Evolutionary conservation across 78 protist species (phyloP), one percentile per base, ranked within the genome.

Genomic region (Corallochytrium limacisporum): DNA sequence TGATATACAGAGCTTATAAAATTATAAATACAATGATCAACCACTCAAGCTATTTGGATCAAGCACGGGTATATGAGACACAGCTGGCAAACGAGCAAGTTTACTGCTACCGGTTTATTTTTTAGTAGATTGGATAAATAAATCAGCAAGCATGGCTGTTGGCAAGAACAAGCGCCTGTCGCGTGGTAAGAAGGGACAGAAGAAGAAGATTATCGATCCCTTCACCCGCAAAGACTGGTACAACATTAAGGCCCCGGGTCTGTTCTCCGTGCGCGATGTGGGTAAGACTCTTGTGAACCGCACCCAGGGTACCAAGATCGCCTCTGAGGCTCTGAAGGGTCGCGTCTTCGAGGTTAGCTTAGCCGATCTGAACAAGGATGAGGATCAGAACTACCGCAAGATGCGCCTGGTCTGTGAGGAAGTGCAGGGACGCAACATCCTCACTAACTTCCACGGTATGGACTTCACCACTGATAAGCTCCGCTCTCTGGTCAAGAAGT

Each of bases 361-460:
- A 26, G 98, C 89, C 36, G 99, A 96, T 39, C 86, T 96, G 53
- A 78, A 77, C 74, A 38, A 67, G 42, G 91, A 90, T 26, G 96
- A 86, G 81, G 85, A 77, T 39, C 88, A 88, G 77, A 68, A 69
- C 22, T 81, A 32, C 94, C 91, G 96, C 66, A 92, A 89, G 83
- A 80, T 97, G 82, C 56, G 74, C 62, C 86, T 97, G 49, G 56
- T 73, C 65, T 56, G 60, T 43, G 96, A 93, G 82, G 98, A 94
- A 22, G 97, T 95, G 35, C 86, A 84, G 74, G 99, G 97, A 43
- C 6, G 48, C 46, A 59, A 51, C 62, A 69, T 79, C 62, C 80
- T 95, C 32, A 86, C 95, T 70, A 85, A 90, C 90, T 97, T 95
- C 90, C 87, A 91, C 91, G 98, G 99, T 54, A 81, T 95, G 91